phyloP scores from a whole-genome alignment of 495 filamentous ascomycete species.

The Daldinia grandis region DNA sequence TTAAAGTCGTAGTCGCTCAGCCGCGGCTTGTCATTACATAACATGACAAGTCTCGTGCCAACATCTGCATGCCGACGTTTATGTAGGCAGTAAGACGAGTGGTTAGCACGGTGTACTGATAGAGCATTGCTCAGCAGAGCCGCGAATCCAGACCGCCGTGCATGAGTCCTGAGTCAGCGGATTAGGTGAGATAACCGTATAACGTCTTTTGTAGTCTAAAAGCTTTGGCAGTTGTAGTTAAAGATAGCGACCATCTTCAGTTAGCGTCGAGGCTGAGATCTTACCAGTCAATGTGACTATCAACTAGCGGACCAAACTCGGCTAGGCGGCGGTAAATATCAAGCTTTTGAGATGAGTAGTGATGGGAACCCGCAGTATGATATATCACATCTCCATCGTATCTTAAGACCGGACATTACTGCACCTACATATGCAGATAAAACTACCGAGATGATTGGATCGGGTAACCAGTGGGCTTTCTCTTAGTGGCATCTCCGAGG shows the following conservation, averaged over 20 bases:
- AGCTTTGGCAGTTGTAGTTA: not conserved
- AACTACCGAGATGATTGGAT: slow-evolving; percentile 22
- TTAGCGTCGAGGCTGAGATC: not conserved
- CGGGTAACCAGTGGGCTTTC: slow-evolving; percentile 5
- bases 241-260: not conserved
- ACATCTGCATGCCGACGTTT: slow-evolving; percentile 19
- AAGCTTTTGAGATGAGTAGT: not conserved
- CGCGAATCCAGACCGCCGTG: not conserved
- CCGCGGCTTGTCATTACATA: slow-evolving; percentile 5
- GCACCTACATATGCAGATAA: slow-evolving; percentile 15
- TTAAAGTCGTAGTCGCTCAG: not conserved
- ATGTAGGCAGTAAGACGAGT: slow-evolving; percentile 16
- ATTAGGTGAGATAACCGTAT: not conserved
- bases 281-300: not conserved
- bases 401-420: slow-evolving; percentile 14
- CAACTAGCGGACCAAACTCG: slow-evolving; percentile 5
- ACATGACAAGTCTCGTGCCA: slow-evolving; percentile 28
- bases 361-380: slow-evolving; percentile 16
- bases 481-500: slow-evolving; percentile 25
- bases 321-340: slow-evolving; percentile 13
- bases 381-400: slow-evolving; percentile 25
- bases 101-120: slow-evolving; percentile 17
- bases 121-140: not conserved
- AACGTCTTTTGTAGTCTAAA: not conserved
- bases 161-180: not conserved